Evolutionary conservation across 2,329 filamentous ascomycete genomes (phyloP), one percentile per base, ranked within the genome.

Genomic region (Didymellaceae sp.): DNA sequence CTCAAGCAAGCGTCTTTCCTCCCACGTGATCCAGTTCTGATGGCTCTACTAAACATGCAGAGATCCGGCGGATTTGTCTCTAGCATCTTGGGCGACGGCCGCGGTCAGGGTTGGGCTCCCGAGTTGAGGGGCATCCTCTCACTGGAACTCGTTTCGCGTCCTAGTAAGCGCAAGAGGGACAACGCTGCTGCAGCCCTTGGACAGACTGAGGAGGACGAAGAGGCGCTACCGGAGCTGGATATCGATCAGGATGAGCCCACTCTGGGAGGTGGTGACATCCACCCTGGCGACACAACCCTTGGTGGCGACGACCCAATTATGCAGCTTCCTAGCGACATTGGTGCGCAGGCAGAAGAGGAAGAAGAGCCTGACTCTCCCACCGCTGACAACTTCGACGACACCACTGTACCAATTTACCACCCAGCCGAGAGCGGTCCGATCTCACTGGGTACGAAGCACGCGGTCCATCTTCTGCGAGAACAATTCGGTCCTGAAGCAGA

Each of bases 61-160:
- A 91, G 89, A 76, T 91, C 84, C 45, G 93, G 94, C 45, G 90
- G 86, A 30, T 97, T 99, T 65, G 90, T 97, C 14, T 89, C 88
- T 4, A 92, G 85, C 63, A 87, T 96, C 57, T 86, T 97, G 76
- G 87, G 89, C 43, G 90, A 92, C 55, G 89, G 87, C 28, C 86
- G 89, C 57, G 87, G 86, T 61, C 82, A 84, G 59, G 85, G 84
- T 32, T 97, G 91, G 92, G 93, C 93, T 3, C 93, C 93, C 1
- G 94, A 99, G 75, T 82, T 99, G 16, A 87, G 90, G 53, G 91
- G 89, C n/a, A 85, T 99, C 64, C 79, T 97, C n/a, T 96, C 91
- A 1, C 79, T 97, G 32, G 90, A 95, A 58, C 82, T 90, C 11
- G 82, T 96, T 13, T 86, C 87, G 54, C 86, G 86, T 49, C 82